phyloP scores from a whole-genome alignment of 2,329 filamentous ascomycete species.

The Rasamsonia emersonii region DNA sequence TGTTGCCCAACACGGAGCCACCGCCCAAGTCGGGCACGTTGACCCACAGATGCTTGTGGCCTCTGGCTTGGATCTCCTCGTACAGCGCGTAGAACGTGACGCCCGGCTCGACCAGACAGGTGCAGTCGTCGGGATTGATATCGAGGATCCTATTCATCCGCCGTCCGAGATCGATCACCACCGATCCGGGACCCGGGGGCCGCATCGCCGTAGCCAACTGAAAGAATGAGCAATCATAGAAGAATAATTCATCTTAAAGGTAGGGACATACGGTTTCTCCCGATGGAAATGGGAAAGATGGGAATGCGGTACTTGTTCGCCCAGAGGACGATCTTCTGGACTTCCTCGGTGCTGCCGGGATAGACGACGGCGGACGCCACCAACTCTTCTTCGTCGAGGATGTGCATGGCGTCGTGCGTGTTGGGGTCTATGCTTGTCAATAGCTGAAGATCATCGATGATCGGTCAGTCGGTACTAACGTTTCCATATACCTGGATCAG shows the following conservation, averaged over 20 bases:
- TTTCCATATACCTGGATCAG: constrained; percentile 6
- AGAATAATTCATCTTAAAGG: no score
- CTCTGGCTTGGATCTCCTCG: constrained; percentile 27
- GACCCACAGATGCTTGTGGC: constrained; percentile 34
- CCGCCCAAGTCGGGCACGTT: constrained; percentile 29
- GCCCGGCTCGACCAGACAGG: constrained; percentile 37
- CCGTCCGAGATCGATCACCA: constrained; percentile 35
- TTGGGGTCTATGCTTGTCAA: constrained; percentile 9
- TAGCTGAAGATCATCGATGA: background rate
- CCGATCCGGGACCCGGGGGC: constrained; percentile 36
- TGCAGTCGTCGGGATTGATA: constrained; percentile 27
- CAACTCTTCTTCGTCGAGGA: constrained; percentile 8
- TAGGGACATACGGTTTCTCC: constrained; percentile 26
- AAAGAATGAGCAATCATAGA: background rate
- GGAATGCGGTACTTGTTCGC: constrained; percentile 23
- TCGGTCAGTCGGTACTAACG: background rate
- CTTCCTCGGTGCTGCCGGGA: constrained; percentile 8
- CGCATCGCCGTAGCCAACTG: constrained; percentile 36
- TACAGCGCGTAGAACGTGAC: constrained; percentile 34
- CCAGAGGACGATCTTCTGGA: constrained; percentile 12
- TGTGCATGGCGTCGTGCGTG: constrained; percentile 8
- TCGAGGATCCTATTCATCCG: constrained; percentile 34
- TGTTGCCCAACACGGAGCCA: constrained; percentile 26
- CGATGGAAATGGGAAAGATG: constrained; percentile 31
- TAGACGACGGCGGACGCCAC: constrained; percentile 8